Percentiles rank a stretch among this genome's conserved stretches.
These are phyloP conservation scores for Solanum tacnaense DNA, from an alignment of 257 asterid genomes.

Conservation along the genomic window DNA sequence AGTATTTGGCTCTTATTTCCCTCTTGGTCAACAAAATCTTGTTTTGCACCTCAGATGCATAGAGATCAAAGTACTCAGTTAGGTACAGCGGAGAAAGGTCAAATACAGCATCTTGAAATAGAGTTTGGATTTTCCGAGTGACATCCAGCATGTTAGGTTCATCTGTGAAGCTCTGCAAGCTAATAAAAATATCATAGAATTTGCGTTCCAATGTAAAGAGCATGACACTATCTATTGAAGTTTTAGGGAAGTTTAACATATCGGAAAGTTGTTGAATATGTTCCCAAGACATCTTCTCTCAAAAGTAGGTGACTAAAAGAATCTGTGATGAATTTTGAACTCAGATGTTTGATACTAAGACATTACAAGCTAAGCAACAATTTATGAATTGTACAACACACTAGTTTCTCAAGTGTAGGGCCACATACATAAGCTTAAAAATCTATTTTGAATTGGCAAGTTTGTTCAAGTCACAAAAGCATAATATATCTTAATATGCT, in stretches of 20 bases:
- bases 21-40: neutral
- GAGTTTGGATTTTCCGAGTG: neutral
- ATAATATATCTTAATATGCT: too few species aligned
- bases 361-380: too few species aligned
- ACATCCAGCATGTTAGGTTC: neutral
- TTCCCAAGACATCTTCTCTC: neutral
- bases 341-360: too few species aligned
- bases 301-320: neutral
- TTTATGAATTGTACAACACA: too few species aligned
- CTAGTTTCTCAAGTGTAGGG: too few species aligned
- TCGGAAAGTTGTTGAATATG: neutral
- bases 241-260: neutral
- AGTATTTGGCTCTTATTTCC: too few species aligned
- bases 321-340: neutral
- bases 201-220: neutral
- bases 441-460: too few species aligned
- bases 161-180: neutral
- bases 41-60: neutral
- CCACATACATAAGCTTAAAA: too few species aligned
- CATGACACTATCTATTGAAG: neutral
- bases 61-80: neutral
- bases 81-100: neutral
- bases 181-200: neutral
- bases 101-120: neutral
- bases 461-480: too few species aligned